phyloP scores from a whole-genome alignment of 306 rosid genomes.

The Cyclanthera cordifolia region DNA sequence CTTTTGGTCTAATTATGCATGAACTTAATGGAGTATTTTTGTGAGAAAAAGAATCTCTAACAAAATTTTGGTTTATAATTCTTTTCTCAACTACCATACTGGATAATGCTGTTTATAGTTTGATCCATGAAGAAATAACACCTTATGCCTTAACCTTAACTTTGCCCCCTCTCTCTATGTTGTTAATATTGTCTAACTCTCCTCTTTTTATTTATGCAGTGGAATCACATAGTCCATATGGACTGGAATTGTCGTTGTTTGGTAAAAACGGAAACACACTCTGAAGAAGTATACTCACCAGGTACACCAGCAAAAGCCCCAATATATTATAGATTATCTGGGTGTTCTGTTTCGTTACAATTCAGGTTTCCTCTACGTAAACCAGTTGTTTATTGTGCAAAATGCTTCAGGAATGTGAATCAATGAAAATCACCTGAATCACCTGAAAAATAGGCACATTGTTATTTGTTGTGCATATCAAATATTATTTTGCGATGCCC shows the following conservation, averaged over 20 bases:
- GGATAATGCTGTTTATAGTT: neutral
- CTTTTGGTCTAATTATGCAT: neutral
- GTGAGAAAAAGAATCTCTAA: neutral
- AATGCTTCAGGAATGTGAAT: neutral
- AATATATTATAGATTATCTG: constrained; percentile 33
- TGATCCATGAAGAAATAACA: neutral
- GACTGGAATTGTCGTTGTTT: constrained; percentile 73
- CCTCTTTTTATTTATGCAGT: constrained; percentile 27
- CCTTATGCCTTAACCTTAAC: neutral
- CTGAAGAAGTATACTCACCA: constrained; percentile 78
- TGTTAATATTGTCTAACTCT: neutral
- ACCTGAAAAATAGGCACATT: neutral
- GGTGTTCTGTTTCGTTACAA: constrained; percentile 11
- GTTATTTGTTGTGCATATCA: constrained; percentile 11
- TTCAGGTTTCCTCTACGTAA: neutral
- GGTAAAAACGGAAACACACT: constrained; percentile 49
- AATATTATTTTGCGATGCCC: neutral
- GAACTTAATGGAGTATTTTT: neutral
- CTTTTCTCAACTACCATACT: neutral
- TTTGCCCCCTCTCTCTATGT: neutral
- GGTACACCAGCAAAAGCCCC: constrained; percentile 79
- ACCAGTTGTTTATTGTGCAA: neutral
- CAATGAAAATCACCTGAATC: neutral
- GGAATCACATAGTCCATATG: constrained; percentile 69
- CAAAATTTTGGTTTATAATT: neutral